Base-by-base conservation (phyloP, 306 rosid species). In the Crotalaria pallida region DNA sequence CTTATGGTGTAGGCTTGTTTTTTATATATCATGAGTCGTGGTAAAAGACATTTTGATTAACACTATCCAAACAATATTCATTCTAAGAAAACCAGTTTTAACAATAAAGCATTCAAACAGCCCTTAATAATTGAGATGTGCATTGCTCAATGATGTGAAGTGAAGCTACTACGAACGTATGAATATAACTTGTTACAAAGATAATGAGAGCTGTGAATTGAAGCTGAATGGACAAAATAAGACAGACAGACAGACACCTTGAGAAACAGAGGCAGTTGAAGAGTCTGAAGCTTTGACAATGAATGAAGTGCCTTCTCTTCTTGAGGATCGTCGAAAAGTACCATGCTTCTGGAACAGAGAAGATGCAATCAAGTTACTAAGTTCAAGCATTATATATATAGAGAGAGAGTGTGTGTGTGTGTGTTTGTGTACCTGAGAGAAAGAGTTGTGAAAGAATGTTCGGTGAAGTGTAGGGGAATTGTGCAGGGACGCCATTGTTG, bases 401-500 rank as follows among this genome's bases (percentile, higher is more conserved):
- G 43, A n/a, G 15, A 53, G 34, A 1, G 66, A 67, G 51, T 53
- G 57, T 67, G 16, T 26, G 50, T 38, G 8, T 53, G 57, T 67
- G 16, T 26, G 50, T 38, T 6, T 38, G 16, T 43, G 62, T 56
- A 90, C 99, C 96, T 74, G 94, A 72, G 93, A 85, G 63, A 86
- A 83, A 74, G 91, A 75, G 58, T 79, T 83, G 81, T 73, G 89
- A 51, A 90, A 85, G 71, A 82, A 69, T 9, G 88, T 71, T 11
- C 67, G 77, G 57, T 92, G 88, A 49, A 84, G 73, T 24, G 94
- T 60, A 29, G 94, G 85, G 13, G 91, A 81, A 75, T 81, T 86
- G 78, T 86, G 97, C 50, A 91, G 81, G 27, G 89, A 76, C 33
- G 82, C 86, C 97, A 91, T 91, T 82, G 86, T 65, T 68, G 68